Evolutionary conservation across 352 stramenopile species (phyloP), one percentile per base, ranked within the genome.

Genomic region (Phytophthora agathidicida): DNA sequence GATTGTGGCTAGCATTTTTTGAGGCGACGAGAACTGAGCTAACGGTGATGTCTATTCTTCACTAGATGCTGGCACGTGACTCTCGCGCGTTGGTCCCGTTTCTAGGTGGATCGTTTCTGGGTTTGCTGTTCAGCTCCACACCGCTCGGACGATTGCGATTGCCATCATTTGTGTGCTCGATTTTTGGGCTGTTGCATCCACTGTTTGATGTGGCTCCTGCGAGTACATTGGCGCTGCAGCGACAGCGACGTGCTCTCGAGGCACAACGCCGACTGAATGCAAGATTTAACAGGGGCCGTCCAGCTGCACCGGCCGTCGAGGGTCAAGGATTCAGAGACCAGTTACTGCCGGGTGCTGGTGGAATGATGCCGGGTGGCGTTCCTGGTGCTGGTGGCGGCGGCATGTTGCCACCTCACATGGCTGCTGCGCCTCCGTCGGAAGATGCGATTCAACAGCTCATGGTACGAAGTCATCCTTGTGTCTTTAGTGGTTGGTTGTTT

Each of bases 301-400:
- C 56, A 42, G 55, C 44, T 36, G 56, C 58, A 20, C 64, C 65
- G 19, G 53, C 36, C 24, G 58, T 59, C 19, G 51, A 60, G 20
- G 81, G 75, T 22, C 83, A 93, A 46, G 86, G 86, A 30, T 91
- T 93, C 48, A 84, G 84, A 20, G 86, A 96, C 43, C 86, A 96
- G 35, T 65, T 96, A 36, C 52, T 96, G 30, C 86, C 86, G 7
- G 83, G 83, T 20, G 82, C 73, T 26, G 76, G 73, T 7, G 71
- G 68, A n/a, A 47, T 64, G 22, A 66, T 82, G 48, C 71, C 68
- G 20, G 66, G 37, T 33, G 62, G 45, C 16, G 51, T 13, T 52
- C 56, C 28, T 65, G 45, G 28, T 38, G 48, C 32, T 10, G 46
- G 24, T 39, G 58, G 23, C 38, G 62, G 54, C 20, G 75, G 68